These are phyloP conservation scores for Talaromyces stipitatus DNA, from an alignment of 495 filamentous ascomycete species.

Conservation along the genomic window DNA sequence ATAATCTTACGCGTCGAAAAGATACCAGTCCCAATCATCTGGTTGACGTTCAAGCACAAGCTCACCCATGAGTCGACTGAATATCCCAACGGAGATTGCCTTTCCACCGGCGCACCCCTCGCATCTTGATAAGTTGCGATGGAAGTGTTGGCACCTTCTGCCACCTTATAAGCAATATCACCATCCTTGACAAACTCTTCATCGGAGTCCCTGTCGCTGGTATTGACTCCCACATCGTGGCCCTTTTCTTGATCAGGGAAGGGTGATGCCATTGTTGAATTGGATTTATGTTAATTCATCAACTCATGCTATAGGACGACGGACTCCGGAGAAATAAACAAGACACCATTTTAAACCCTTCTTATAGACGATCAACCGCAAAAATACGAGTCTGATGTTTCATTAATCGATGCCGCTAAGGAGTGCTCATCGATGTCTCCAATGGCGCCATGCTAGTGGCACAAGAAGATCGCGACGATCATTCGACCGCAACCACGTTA, in stretches of 20 bases:
- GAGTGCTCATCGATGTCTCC: background rate
- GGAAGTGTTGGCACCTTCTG: slow-evolving; percentile 47
- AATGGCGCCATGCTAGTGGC: background rate
- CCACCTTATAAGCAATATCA: background rate
- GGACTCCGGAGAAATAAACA: background rate
- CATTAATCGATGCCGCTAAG: background rate
- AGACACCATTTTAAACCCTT: background rate
- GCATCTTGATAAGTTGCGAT: slow-evolving; percentile 54
- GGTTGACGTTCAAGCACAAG: slow-evolving; percentile 54
- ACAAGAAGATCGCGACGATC: background rate
- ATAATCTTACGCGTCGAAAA: slow-evolving; percentile 51
- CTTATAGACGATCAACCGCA: background rate
- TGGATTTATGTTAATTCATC: background rate
- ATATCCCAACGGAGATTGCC: slow-evolving; percentile 51
- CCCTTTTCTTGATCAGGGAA: slow-evolving; percentile 6
- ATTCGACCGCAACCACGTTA: background rate
- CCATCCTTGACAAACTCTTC: slow-evolving; percentile 3
- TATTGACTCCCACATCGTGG: background rate
- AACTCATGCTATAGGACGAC: background rate
- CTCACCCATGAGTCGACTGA: slow-evolving; percentile 47
- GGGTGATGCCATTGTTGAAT: slow-evolving; percentile 2
- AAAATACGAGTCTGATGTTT: background rate
- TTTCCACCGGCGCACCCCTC: slow-evolving; percentile 54
- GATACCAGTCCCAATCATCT: slow-evolving; percentile 61
- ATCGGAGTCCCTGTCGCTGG: background rate